Evolutionary conservation across 768 basidiomycete species (phyloP), one percentile per base, ranked within the genome.

Genomic region (Rossbeevera mucosa): DNA sequence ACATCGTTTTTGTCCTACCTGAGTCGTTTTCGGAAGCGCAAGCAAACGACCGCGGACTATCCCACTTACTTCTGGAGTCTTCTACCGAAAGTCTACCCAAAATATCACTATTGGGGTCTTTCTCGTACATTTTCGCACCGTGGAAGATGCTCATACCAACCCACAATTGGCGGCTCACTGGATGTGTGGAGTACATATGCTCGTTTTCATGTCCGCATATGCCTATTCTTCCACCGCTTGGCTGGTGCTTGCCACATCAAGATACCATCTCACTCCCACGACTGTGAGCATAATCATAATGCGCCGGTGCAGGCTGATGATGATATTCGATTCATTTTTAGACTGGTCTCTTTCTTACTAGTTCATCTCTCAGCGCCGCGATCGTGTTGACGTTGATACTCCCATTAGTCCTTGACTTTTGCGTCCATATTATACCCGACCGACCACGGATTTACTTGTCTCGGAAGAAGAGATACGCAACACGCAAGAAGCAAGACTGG

Each of bases 11-110:
- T 3, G 14, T 67, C 24, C 59, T 71, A 1, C 69, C 70, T 1
- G 71, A 72, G 51, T 63, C 70, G 7, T 64, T 71, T 12, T 55
- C 62, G 1, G 50, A 67, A 36, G 55, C 59, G 12, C 64, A 63
- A 24, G 54, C 63, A 18, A 55, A 57, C 0, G n/a, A n/a, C n/a
- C n/a, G n/a, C n/a, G 54, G 53, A 24, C 48, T 66, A 1, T 59
- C 53, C 3, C 41, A 14, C 11, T 46, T 57, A 36, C 48, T 28
- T 5, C 26, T 7, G 3, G 60, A 52, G 9, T 21, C 45, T 26
- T 33, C 51, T 12, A 4, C 5, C 3, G 41, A 45, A 3, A 16
- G 24, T 5, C 25, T 5, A 5, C 29, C 58, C 2, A 9, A 24
- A 28, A 22, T 24, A 20, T 22, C 45, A 12, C 26, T 12, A 14